Evolutionary conservation across 345 rosid genomes (phyloP), one percentile per base, ranked within the genome.

Genomic region (Brassica cretica): DNA sequence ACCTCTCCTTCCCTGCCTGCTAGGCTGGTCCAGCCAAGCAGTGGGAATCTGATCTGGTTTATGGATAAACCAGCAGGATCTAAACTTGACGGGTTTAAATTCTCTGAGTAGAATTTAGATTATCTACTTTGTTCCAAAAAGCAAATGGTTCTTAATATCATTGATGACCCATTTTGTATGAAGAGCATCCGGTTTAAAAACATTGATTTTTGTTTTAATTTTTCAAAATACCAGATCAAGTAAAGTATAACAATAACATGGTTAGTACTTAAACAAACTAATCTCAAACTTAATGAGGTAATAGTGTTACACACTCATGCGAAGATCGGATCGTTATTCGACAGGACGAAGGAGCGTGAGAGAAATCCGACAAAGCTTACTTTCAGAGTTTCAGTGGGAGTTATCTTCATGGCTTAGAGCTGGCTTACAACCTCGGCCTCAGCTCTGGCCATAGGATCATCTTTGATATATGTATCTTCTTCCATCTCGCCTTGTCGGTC

Each of bases 401-500:
- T 59, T 77, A 44, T 68, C 80, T 27, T 27, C 30, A 59, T 24
- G 82, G 6, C 76, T 80, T 81, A 84, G 72, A 75, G 76, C 88
- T 59, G 30, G 30, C 37, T 33, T 33, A 33, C 37, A 6, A 33
- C 37, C 37, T 90, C 88, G 2, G 88, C 98, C 83, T 92, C 97
- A 5, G 89, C 93, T 78, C 41, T 86, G 0, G 89, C 97, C 95
- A 92, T 94, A 0, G 95, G 93, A 67, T 92, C 97, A 76, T 86
- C 90, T 71, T 81, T 93, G 19, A 68, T 71, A 19, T 83, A 88
- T 6, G 82, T 67, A 19, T 90, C 98, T 15, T 92, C 98, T 30
- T 94, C 99, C 73, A 87, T 90, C 81, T 94, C 99, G 1, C 99
- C 99, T 82, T 93, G 90, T 67, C 87, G 86, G 25, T 91, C 96